These are phyloP conservation scores for Penstemon barbatus DNA, from an alignment of 257 asterid species.

Conservation along the genomic window DNA sequence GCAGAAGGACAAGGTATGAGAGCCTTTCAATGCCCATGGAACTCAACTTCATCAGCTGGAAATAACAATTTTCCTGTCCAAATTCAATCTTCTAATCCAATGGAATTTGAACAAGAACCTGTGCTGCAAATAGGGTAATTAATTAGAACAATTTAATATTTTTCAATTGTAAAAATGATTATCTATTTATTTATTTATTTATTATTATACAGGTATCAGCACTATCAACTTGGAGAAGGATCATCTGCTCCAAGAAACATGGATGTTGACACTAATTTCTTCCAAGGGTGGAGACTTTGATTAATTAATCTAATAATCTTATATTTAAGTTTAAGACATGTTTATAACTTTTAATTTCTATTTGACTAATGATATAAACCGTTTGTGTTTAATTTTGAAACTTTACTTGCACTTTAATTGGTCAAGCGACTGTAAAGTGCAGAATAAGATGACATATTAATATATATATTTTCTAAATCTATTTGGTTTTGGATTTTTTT, in stretches of 20 bases:
- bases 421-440: constrained; percentile 40
- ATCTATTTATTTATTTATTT: background rate
- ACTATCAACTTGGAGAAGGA: constrained; percentile 64
- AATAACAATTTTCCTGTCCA: constrained; percentile 41
- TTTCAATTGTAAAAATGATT: background rate
- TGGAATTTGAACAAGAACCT: constrained; percentile 58
- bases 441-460: constrained; percentile 32
- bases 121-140: constrained; percentile 81
- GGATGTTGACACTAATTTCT: constrained; percentile 50
- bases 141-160: background rate
- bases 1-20: constrained; percentile 55
- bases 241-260: constrained; percentile 58
- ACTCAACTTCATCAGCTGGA: constrained; percentile 40
- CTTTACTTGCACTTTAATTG: constrained; percentile 26
- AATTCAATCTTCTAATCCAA: constrained; percentile 41
- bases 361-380: background rate
- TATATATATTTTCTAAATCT: constrained; percentile 30
- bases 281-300: constrained; percentile 75
- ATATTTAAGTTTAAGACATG: background rate
- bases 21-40: constrained; percentile 55
- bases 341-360: background rate
- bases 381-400: constrained; percentile 30
- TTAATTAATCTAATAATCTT: background rate
- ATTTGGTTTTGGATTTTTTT: background rate
- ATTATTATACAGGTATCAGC: constrained; percentile 50